A percentile compares a stretch with the other conserved stretches of the same genome.
These are phyloP conservation scores for Clonostachys sp. DNA, from an alignment of 2,329 filamentous ascomycete genomes.

Conservation along the genomic window DNA sequence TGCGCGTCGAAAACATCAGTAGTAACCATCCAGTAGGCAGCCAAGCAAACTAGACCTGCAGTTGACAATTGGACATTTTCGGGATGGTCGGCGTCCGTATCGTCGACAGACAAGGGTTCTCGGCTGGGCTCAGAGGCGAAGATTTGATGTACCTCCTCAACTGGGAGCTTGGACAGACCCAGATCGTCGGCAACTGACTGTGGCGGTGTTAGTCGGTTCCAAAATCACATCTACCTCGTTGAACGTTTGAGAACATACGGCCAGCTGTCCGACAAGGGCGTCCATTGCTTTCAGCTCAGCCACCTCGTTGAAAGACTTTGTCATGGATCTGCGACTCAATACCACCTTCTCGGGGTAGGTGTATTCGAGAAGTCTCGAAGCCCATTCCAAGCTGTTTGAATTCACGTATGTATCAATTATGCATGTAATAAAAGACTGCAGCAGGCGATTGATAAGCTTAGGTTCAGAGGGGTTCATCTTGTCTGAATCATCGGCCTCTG, in stretches of 20 bases:
- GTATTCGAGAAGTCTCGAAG: conserved; percentile 62
- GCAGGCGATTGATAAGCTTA: conserved; percentile 56
- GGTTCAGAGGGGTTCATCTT: conserved; percentile 47
- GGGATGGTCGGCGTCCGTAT: conserved; percentile 39
- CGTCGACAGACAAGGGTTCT: conserved; percentile 39
- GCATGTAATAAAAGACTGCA: conserved; percentile 76
- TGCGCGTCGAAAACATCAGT: conserved; percentile 56
- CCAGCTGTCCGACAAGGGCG: conserved; percentile 66
- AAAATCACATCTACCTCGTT: neutral
- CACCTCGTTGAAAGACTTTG: conserved; percentile 61
- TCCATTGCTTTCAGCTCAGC: conserved; percentile 57
- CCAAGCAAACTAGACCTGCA: conserved; percentile 52
- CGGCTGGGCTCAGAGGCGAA: conserved; percentile 31
- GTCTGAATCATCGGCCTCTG: conserved; percentile 41
- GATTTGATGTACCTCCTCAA: conserved; percentile 39
- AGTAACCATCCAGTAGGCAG: conserved; percentile 60
- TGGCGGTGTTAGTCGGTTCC: neutral
- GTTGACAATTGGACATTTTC: conserved; percentile 54
- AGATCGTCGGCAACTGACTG: conserved; percentile 61
- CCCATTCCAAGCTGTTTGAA: conserved; percentile 55
- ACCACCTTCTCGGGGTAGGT: conserved; percentile 61
- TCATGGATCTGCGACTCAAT: conserved; percentile 54
- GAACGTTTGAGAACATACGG: conserved; percentile 37
- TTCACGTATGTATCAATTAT: conserved; percentile 71
- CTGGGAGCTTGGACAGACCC: conserved; percentile 42